phyloP scores from a whole-genome alignment of 495 filamentous ascomycete species.

The Penicillium ucsense region DNA sequence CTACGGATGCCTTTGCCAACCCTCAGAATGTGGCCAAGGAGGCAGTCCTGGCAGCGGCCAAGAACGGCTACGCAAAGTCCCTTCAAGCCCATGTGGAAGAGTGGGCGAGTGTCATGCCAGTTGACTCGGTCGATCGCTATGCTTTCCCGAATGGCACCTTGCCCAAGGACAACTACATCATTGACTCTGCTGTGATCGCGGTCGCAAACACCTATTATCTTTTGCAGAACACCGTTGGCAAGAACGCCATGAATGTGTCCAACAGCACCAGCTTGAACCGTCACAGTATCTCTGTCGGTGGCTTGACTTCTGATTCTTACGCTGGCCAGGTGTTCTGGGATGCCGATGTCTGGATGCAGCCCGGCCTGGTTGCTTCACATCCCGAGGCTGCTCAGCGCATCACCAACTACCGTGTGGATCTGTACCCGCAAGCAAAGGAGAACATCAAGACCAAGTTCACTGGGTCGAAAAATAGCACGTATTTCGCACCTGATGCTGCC shows the following conservation, averaged over 20 bases:
- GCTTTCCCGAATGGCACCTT: conserved; percentile 49
- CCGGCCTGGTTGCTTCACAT: conserved; percentile 48
- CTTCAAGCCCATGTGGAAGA: conserved; percentile 42
- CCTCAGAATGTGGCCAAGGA: conserved; percentile 40
- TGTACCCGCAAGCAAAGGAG: conserved; percentile 42
- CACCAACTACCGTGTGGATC: conserved; percentile 46
- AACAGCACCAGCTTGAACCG: conserved; percentile 36
- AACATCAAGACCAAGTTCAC: conserved; percentile 37
- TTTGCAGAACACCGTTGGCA: conserved; percentile 54
- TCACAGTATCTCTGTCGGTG: conserved; percentile 52
- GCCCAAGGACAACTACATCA: conserved; percentile 47
- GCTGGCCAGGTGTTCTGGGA: conserved; percentile 58
- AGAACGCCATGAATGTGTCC: conserved; percentile 36
- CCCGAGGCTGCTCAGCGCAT: conserved; percentile 48
- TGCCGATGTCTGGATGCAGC: conserved; percentile 60
- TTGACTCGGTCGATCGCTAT: conserved; percentile 54
- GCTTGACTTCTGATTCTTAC: conserved; percentile 53
- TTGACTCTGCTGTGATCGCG: conserved; percentile 52
- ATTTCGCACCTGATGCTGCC: conserved; percentile 41
- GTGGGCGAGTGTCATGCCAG: conserved; percentile 45
- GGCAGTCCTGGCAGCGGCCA: conserved; percentile 33
- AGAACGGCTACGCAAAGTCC: conserved; percentile 37
- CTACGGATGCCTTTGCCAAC: conserved; percentile 48
- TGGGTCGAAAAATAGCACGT: conserved; percentile 44
- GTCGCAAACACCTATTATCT: conserved; percentile 62